A percentile compares a stretch with the other conserved stretches of the same genome.
phyloP scores from a whole-genome alignment of 345 rosid species.

The Linum tenue region DNA sequence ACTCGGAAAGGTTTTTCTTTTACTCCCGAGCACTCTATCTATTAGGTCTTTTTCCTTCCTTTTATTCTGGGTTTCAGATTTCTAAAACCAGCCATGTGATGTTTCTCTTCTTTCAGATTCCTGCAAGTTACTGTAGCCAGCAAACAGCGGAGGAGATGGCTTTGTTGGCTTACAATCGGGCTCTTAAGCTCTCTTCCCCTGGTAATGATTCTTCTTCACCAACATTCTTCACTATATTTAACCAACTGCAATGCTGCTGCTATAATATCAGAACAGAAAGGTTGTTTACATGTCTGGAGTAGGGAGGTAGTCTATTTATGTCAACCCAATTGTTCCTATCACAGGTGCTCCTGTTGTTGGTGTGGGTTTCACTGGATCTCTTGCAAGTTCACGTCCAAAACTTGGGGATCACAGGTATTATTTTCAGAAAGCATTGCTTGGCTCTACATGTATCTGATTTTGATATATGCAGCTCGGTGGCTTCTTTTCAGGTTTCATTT shows the following conservation, averaged over 20 bases:
- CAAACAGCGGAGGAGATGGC: slow-evolving; percentile 67
- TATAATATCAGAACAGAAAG: too few species aligned
- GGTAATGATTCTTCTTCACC: slow-evolving; percentile 28
- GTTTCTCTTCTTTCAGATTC: slow-evolving; percentile 35
- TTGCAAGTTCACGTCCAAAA: slow-evolving; percentile 55
- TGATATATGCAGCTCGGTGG: neutral
- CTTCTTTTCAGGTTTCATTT: slow-evolving; percentile 48
- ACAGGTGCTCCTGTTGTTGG: slow-evolving; percentile 71
- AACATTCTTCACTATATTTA: neutral
- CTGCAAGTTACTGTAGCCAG: slow-evolving; percentile 46
- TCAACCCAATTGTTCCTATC: slow-evolving; percentile 5
- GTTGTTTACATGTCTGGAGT: neutral
- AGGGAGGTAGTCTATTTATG: neutral
- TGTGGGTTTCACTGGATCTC: slow-evolving; percentile 77
- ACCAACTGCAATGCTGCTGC: too few species aligned
- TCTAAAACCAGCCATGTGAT: neutral
- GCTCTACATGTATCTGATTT: neutral
- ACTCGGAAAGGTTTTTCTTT: slow-evolving; percentile 47
- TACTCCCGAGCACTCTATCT: neutral
- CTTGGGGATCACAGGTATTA: slow-evolving; percentile 73
- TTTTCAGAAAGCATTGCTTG: neutral
- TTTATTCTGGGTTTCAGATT: neutral
- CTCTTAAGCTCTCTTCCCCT: slow-evolving; percentile 68
- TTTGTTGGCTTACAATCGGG: slow-evolving; percentile 75
- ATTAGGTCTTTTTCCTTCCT: neutral